Evolutionary conservation across 768 basidiomycete genomes (phyloP).

Genomic region (Gloeophyllum trabeum): DNA sequence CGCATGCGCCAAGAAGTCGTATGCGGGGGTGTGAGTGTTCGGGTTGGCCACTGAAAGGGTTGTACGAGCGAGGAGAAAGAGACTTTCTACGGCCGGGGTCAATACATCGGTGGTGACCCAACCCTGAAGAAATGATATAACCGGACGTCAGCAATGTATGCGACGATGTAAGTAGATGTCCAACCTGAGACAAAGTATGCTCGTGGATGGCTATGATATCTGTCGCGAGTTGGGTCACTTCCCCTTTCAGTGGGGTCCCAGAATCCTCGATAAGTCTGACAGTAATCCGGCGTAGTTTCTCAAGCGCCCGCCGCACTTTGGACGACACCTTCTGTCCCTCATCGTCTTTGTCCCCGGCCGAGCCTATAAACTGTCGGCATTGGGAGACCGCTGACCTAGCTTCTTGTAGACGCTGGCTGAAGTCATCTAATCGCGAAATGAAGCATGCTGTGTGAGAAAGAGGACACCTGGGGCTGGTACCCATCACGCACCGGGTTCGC

Average conservation of each 20-base stretch:
- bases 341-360: not conserved
- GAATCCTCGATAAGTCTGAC: conserved; percentile 33
- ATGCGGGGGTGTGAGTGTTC: conserved; percentile 32
- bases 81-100: conserved; percentile 39
- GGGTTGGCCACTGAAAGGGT: conserved; percentile 27
- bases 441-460: not conserved
- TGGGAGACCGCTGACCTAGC: not conserved
- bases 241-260: too few relatives aligned
- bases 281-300: conserved; percentile 41
- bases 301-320: conserved; percentile 52
- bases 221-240: too few relatives aligned
- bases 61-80: conserved; percentile 42
- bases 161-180: too few relatives aligned
- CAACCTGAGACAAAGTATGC: too few relatives aligned
- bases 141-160: too few relatives aligned
- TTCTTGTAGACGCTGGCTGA: not conserved
- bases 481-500: conserved; percentile 12
- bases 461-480: not conserved
- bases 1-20: conserved; percentile 36
- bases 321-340: too few relatives aligned
- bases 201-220: too few relatives aligned
- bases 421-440: not conserved
- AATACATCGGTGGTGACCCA: conserved; percentile 23
- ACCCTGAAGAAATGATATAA: too few relatives aligned
- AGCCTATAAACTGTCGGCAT: too few relatives aligned